Conservation (phyloP, 2,329 filamentous ascomycete genomes). For the Fusarium brevicatenulatum region DNA sequence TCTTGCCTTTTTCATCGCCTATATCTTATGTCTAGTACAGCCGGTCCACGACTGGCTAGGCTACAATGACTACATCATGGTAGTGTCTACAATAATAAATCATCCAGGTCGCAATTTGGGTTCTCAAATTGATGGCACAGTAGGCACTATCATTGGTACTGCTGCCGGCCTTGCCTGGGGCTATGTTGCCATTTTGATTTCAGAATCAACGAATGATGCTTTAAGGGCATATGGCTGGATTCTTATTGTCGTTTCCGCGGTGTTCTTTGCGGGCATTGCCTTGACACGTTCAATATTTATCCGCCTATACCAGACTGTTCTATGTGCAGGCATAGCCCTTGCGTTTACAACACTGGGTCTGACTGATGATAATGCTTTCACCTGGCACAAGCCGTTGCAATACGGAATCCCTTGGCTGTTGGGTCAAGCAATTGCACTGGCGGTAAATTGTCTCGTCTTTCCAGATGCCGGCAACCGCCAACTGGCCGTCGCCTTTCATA, state of each 20-base stretch:
- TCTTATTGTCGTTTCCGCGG: slow-evolving; percentile 63
- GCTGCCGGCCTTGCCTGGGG: slow-evolving; percentile 66
- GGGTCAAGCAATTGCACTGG: slow-evolving; percentile 63
- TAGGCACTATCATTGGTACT: slow-evolving; percentile 64
- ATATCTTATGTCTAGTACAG: slow-evolving; percentile 65
- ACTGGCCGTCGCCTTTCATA: slow-evolving; percentile 59
- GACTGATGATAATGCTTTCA: slow-evolving; percentile 53
- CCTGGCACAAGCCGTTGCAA: slow-evolving; percentile 61
- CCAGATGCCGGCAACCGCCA: slow-evolving; percentile 67
- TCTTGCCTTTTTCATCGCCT: slow-evolving; percentile 66
- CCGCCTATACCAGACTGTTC: slow-evolving; percentile 64
- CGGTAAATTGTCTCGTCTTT: slow-evolving; percentile 59
- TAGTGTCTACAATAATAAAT: slow-evolving; percentile 66
- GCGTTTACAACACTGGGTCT: slow-evolving; percentile 64
- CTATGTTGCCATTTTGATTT: slow-evolving; percentile 62
- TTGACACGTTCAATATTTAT: slow-evolving; percentile 66
- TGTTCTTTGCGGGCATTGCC: slow-evolving; percentile 63
- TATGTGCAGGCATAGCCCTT: slow-evolving; percentile 66
- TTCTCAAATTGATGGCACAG: slow-evolving; percentile 65
- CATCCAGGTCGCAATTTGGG: slow-evolving; percentile 66
- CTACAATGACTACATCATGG: slow-evolving; percentile 65
- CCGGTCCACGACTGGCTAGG: slow-evolving; percentile 61
- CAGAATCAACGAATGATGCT: slow-evolving; percentile 59
- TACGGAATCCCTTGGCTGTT: slow-evolving; percentile 67
- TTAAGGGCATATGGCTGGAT: slow-evolving; percentile 63